Percentiles rank a stretch among this genome's conserved stretches.
Evolutionary conservation across 2,329 filamentous ascomycete genomes (phyloP).

Genomic region (Neofusicoccum cordaticola): DNA sequence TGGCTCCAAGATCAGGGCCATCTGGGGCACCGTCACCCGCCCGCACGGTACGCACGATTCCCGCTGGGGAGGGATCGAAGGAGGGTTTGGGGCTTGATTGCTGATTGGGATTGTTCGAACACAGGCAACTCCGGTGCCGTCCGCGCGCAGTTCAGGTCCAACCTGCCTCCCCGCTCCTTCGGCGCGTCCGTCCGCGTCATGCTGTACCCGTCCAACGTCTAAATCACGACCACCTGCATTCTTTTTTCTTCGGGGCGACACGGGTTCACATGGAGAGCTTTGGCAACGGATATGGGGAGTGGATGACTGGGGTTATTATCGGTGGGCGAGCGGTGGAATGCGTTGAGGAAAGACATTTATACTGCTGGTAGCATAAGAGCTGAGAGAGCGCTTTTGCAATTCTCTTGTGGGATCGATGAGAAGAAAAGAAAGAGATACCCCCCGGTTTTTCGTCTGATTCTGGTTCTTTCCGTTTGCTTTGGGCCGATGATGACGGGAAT

Average conservation of each 20-base stretch:
- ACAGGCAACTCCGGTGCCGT: conserved; percentile 96
- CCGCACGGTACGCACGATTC: conserved; percentile 69
- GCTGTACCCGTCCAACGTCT: conserved; percentile 98
- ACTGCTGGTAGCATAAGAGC: conserved; percentile 3
- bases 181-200: conserved; percentile 84
- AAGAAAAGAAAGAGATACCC: conserved; percentile 1
- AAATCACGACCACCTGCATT: conserved; percentile 40
- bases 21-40: conserved; percentile 98
- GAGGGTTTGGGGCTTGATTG: neutral
- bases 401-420: neutral
- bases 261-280: too few species aligned
- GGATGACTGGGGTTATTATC: neutral
- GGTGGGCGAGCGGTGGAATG: neutral
- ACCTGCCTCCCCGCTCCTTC: conserved; percentile 84
- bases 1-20: conserved; percentile 96
- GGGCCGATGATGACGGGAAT: neutral
- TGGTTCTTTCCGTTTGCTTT: neutral
- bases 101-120: neutral
- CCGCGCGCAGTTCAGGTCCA: conserved; percentile 93
- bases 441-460: neutral
- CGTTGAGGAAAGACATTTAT: neutral
- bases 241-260: too few species aligned
- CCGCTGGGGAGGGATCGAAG: conserved; percentile 6
- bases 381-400: neutral
- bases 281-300: neutral